A percentile compares a stretch with the other conserved stretches of the same genome.
Evolutionary conservation across 2,329 filamentous ascomycete species (phyloP).

Genomic region (Fusarium sp.): DNA sequence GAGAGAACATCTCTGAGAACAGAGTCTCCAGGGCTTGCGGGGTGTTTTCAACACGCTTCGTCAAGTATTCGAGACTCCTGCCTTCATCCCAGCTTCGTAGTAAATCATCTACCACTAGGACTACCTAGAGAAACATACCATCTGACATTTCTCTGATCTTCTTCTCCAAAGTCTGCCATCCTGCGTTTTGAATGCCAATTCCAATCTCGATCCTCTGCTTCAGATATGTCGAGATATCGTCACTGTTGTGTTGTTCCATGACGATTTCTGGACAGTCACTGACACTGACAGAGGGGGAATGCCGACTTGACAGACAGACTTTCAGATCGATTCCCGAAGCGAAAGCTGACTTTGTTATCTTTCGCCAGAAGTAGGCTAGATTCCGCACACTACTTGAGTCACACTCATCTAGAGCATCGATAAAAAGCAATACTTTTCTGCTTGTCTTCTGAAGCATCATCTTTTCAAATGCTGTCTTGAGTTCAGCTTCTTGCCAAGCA

Average conservation of each 20-base stretch:
- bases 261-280: not conserved
- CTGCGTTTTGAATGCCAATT: rapidly evolving
- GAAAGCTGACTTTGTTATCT: not conserved
- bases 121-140: not conserved
- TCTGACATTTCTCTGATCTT: not conserved
- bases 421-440: rapidly evolving
- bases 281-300: not conserved
- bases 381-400: not conserved
- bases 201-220: not conserved
- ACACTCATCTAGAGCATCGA: not conserved
- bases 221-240: not conserved
- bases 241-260: not conserved
- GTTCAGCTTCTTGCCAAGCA: not conserved
- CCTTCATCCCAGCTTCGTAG: not conserved
- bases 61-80: not conserved
- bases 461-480: rapidly evolving
- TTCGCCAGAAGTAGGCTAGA: not conserved
- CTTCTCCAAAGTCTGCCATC: not conserved
- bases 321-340: not conserved
- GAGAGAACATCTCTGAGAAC: not conserved
- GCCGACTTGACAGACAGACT: not conserved
- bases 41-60: not conserved
- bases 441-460: rapidly evolving
- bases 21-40: not conserved
- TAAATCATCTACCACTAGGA: not conserved